Evolutionary conservation across 2,329 filamentous ascomycete species (phyloP), one percentile per base, ranked within the genome.

Genomic region (Camillea tinctor): DNA sequence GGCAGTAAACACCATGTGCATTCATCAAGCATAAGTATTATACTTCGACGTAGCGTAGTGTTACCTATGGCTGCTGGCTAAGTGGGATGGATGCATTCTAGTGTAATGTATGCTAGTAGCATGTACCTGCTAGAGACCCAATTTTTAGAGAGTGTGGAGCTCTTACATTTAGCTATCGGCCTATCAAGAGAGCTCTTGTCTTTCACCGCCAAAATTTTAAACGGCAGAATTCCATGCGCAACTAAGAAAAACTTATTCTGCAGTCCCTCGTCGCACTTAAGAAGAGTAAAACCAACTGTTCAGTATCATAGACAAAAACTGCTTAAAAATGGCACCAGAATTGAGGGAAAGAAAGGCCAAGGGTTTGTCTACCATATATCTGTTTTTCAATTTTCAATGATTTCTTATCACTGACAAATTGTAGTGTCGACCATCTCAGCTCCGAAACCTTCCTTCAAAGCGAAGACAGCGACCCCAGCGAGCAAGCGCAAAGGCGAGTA

Each of bases 251-350:
- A 58, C 55, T 44, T 57, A 51, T 56, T 52, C 54, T 61, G 49
- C 64, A 50, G 59, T 36, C 48, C 20, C 20, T 26, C 9, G 5
- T 20, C 30, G 8, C 59, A 64, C 59, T 58, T 48, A 59, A 62
- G 60, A 59, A 59, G 60, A 59, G 56, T 56, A 62, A 59, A 58
- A 60, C 59, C n/a, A 48, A 11, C 40, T 23, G 15, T 23, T 59
- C 30, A 54, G 50, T 61, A 49, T 52, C 56, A 57, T 49, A 54
- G 58, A 53, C 50, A 52, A 30, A 36, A 6, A 19, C 30, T 21
- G 19, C 60, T 64, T 53, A 20, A 66, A 66, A 71, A 82, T 82
- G 80, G 77, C 79, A 40, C 78, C 77, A 64, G 77, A 79, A 73
- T 70, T 80, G 54, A 78, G 77, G 53, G 68, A 71, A 59, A 79